Evolutionary conservation across 2,329 filamentous ascomycete species (phyloP), one percentile per base, ranked within the genome.

Genomic region (Myriosclerotinia scirpicola): DNA sequence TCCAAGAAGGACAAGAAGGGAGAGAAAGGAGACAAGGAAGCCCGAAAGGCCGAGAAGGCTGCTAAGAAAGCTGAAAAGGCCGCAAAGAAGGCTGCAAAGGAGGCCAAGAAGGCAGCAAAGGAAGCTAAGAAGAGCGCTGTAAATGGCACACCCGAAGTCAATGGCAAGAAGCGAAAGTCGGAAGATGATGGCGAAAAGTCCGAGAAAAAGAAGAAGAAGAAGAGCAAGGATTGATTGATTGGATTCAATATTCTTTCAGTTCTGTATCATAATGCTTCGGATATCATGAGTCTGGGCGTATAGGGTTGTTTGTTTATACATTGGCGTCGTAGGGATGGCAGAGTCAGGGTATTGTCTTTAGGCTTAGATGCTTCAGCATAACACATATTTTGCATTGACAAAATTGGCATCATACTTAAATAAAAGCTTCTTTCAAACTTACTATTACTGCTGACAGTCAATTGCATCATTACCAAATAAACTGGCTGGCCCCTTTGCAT

Each of bases 91-190:
- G 38, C 53, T 68, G 76, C 79, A 67, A 64, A 90, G 5, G 79
- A 88, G 73, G 90, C 87, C 81, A 92, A 92, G 83, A 92, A 91
- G 81, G 88, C 91, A 56, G 78, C 89, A 74, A 91, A 91, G 84
- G 90, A 90, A 82, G 80, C 84, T 67, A 87, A 85, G 79, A 90
- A 89, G 80, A 79, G 78, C 22, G 83, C 86, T 76, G 76, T 78
- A 53, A 82, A 81, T 20, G 78, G 79, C 59, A 79, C 80, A 68
- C 75, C 77, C 17, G 74, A 71, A 44, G 72, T 71, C 48, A 72
- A 26, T 44, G 46, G 84, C 78, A 92, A 92, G 85, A 91, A 92
- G 85, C 85, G 88, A 77, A 90, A 91, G 81, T 83, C 80, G 64
- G 77, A 79, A 66, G 82, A 83, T 36, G 80, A 83, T 68, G 86